Base-by-base conservation (phyloP, 2,329 filamentous ascomycete genomes). In the Trichoderma koningiopsis region DNA sequence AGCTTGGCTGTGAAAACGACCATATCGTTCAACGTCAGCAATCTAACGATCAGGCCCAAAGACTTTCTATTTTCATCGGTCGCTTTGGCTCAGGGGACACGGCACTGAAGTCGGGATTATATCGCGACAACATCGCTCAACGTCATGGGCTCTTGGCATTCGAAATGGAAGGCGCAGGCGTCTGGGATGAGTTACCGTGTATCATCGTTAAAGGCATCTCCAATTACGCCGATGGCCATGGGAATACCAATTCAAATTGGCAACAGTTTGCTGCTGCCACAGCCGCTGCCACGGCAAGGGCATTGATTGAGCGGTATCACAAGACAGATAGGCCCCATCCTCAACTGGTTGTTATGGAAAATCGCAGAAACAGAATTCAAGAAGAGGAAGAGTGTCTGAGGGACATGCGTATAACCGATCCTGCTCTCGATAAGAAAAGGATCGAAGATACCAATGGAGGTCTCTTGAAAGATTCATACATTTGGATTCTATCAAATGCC, bases 1-100 rank as follows among this genome's bases (percentile, higher is more conserved):
- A 71, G 0, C 52, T 72, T 13, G 70, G 71, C 10, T 72, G 71
- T 49, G 49, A 70, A 31, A 40, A 68, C 8, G 61, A 71, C 27
- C 29, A 58, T 37, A 74, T 82, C 14, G 77, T 75, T 8, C 76
- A 75, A 6, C 78, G 76, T 8, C 74, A 80, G 22, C 68, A 33
- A 61, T 77, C 63, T 5, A 43, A 43, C 6, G 40, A 43, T 3
- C 16, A 43, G 40, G 19, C 40, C n/a, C 40, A 43, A 7, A 8
- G n/a, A 0, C 16, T 43, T 19, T 19, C 16, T 6, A 43, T 43
- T 8, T 43, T 43, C 6, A 19, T 43, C 6, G 40, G 40, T 3
- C 40, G 16, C 5, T 43, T 43, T 43, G 40, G 40, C 16, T 43
- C 40, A n/a, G 40, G 40, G 5, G 40, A 43, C 8, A 43, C 40